Conservation (phyloP, 768 basidiomycete species). For the Calocera cornea region DNA sequence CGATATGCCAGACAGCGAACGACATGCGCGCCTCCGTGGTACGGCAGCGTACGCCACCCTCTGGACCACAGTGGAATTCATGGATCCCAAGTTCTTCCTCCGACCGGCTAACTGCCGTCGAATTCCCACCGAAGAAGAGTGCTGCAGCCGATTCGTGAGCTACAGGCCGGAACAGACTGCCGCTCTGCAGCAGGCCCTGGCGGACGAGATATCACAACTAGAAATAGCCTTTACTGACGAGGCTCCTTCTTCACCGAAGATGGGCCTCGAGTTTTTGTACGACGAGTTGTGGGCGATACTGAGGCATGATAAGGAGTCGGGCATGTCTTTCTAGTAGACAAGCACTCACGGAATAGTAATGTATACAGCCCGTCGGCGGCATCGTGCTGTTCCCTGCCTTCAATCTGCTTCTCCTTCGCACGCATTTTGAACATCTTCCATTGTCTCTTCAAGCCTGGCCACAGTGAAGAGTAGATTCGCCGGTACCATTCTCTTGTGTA, state of each 20-base stretch:
- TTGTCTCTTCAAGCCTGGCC: slow-evolving; percentile 22
- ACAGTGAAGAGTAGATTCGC: slow-evolving; percentile 44
- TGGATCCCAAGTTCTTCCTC: not conserved
- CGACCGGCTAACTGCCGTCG: not conserved
- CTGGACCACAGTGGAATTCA: slow-evolving; percentile 9
- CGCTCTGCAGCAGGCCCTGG: not conserved
- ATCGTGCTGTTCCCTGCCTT: not conserved
- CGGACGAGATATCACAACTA: not conserved
- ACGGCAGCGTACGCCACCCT: slow-evolving; percentile 68
- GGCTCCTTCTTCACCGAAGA: not conserved
- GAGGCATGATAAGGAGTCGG: not conserved
- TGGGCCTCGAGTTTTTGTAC: slow-evolving; percentile 2
- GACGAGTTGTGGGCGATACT: not conserved
- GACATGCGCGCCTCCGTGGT: slow-evolving; percentile 52
- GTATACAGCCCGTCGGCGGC: not conserved
- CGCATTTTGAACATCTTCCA: not conserved
- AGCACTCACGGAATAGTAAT: not conserved
- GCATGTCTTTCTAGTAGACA: not conserved
- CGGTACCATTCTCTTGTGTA: slow-evolving; percentile 58
- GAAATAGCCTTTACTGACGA: not conserved
- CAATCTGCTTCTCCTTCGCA: no score
- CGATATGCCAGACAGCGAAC: slow-evolving; percentile 61
- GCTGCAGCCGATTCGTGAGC: not conserved
- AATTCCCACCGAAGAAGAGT: not conserved
- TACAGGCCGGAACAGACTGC: not conserved